Evolutionary conservation across 2,329 filamentous ascomycete genomes (phyloP), one percentile per base, ranked within the genome.

Genomic region (Stagonosporopsis tanaceti): DNA sequence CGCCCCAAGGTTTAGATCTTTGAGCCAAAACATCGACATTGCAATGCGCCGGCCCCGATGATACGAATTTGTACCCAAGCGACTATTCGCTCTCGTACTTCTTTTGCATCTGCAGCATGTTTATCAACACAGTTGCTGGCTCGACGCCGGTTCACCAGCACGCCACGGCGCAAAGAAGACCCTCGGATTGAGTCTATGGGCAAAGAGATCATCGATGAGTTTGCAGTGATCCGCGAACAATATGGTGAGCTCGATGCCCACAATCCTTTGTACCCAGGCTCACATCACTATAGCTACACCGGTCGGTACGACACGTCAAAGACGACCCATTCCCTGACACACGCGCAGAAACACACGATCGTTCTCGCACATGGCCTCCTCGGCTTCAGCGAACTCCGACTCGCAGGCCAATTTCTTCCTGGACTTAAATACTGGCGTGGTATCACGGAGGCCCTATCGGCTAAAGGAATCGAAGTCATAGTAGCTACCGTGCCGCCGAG

Each of bases 351-450:
- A 67, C 71, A 87, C 64, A 84, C 85, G 2, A 82, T 89, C 50
- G 81, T 89, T 46, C 82, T 89, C 9, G 86, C 86, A 4, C 86
- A 89, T 73, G 86, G 86, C n/a, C 78, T 89, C 11, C 76, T 89
- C 20, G 86, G 86, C n/a, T 89, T 89, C 70, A 84, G 87, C 63
- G 85, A 88, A 68, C 71, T 88, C 9, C 83, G 80, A 15, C 76
- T 86, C 5, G 84, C 79, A 2, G 85, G 85, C 0, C 72, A 74
- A 12, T 76, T 78, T 35, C 71, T 87, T 6, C 86, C 86, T 0
- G 84, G 84, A 0, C 78, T 89, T 22, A 82, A 86, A 51, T 89
- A 89, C 69, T 89, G 86, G 86, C 81, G 85, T 41, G 86, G 86
- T 1, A 88, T 89, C 34, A 83, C 79, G 27, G 84, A 88, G 63